phyloP scores from a whole-genome alignment of 768 basidiomycete genomes.

The Panaeolus cyanescens region DNA sequence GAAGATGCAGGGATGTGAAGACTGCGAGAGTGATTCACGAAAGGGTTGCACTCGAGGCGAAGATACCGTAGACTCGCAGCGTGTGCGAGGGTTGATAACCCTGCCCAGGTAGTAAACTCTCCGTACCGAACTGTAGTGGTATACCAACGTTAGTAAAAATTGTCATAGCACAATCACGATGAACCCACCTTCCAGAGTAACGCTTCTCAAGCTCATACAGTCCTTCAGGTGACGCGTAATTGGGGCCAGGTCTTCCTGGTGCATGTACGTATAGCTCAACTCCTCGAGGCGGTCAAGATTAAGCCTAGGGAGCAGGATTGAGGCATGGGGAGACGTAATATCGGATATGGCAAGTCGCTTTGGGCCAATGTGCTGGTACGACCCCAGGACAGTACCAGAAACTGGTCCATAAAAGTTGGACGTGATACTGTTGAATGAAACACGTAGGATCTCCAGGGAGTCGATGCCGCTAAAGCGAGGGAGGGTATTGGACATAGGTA shows the following conservation, averaged over 20 bases:
- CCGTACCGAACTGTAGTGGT: not conserved
- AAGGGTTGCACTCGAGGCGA: not conserved
- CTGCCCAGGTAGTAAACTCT: not conserved
- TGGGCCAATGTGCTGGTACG: not conserved
- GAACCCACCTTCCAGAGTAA: not conserved
- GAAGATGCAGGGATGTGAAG: not conserved
- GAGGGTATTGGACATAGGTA: not conserved
- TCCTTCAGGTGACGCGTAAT: not conserved
- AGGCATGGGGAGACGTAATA: not conserved
- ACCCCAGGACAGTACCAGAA: not conserved
- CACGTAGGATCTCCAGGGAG: not conserved
- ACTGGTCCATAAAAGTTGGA: not conserved
- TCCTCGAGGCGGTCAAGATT: not conserved
- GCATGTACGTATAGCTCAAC: not conserved
- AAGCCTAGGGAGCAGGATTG: not conserved
- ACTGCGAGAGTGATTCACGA: not conserved
- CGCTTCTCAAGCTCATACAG: not conserved
- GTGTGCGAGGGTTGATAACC: not conserved
- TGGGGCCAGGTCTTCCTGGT: not conserved
- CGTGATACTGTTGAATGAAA: not conserved
- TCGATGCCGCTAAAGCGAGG: not conserved
- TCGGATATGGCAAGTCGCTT: not conserved
- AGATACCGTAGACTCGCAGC: not conserved
- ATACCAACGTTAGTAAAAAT: not conserved
- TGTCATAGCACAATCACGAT: not conserved